A percentile compares a stretch with the other conserved stretches of the same genome.
These are phyloP conservation scores for Rhexocercosporidium sp. DNA, from an alignment of 2,329 filamentous ascomycete species.

Conservation along the genomic window DNA sequence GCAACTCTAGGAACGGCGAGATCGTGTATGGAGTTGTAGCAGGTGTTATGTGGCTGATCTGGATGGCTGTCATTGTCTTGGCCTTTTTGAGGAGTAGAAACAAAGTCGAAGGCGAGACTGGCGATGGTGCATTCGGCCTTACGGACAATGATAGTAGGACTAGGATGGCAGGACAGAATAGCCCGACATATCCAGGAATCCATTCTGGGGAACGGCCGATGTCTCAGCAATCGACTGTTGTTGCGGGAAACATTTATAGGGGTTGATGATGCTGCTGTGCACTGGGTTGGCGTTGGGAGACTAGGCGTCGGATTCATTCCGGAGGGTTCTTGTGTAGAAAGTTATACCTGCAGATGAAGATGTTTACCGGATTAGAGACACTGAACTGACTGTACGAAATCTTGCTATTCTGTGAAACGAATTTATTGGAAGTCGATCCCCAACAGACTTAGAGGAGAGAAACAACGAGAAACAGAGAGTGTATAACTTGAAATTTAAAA, in stretches of 20 bases:
- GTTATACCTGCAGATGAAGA: no score
- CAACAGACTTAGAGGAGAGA: no score
- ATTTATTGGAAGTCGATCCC: no score
- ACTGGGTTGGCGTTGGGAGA: no score
- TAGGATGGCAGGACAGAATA: conserved; percentile 7
- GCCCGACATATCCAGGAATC: not conserved
- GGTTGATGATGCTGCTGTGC: not conserved
- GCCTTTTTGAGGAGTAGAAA: conserved; percentile 22
- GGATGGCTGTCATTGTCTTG: conserved; percentile 45
- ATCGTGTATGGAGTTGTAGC: conserved; percentile 63
- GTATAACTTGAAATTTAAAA: no score
- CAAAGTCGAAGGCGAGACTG: conserved; percentile 15
- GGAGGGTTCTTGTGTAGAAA: no score
- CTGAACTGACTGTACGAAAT: no score
- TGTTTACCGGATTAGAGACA: no score
- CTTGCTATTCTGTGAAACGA: no score
- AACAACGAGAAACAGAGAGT: no score
- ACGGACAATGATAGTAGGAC: conserved; percentile 16
- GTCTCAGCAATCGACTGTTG: conserved; percentile 4
- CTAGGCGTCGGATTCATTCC: no score
- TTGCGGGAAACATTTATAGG: not conserved
- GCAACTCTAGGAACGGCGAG: conserved; percentile 47
- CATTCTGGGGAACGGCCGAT: not conserved
- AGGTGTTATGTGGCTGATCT: conserved; percentile 54
- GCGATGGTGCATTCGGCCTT: conserved; percentile 8